Conservation (phyloP, 257 asterid genomes). For the Solanum paucissectum region DNA sequence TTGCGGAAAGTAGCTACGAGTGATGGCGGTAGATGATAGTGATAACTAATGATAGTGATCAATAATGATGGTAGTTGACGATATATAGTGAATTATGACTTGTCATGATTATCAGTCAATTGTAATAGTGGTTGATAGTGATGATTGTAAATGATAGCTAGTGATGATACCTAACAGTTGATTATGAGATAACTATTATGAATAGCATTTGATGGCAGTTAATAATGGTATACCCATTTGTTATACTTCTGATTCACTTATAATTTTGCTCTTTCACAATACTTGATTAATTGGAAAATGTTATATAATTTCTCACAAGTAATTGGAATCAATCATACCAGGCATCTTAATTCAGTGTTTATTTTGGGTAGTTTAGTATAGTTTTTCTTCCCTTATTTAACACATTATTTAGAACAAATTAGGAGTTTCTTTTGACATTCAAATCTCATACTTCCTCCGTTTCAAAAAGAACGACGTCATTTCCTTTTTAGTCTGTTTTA, state of each 20-base stretch:
- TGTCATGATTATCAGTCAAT: not conserved
- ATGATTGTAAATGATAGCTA: not conserved
- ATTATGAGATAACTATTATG: not conserved
- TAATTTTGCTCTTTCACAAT: not conserved
- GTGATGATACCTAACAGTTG: rapidly evolving
- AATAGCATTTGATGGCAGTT: not conserved
- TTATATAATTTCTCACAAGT: not conserved
- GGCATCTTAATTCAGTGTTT: not conserved
- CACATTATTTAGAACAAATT: not conserved
- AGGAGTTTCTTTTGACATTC: not conserved
- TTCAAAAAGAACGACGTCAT: too few species aligned
- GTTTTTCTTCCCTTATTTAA: not conserved
- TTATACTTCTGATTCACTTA: not conserved
- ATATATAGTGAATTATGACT: not conserved
- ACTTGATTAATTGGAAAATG: not conserved
- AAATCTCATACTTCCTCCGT: not conserved
- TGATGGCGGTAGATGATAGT: not conserved
- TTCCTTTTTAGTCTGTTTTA: too few species aligned
- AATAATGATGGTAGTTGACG: not conserved
- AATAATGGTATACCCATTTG: not conserved
- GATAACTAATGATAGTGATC: not conserved
- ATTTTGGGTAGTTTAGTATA: not conserved
- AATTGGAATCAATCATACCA: not conserved
- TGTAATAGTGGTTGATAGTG: not conserved
- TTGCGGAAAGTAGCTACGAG: not conserved